Percentiles rank a stretch among this genome's conserved stretches.
These are phyloP conservation scores for Ochromonas danica DNA, from an alignment of 108 stramenopile species.

Conservation along the genomic window DNA sequence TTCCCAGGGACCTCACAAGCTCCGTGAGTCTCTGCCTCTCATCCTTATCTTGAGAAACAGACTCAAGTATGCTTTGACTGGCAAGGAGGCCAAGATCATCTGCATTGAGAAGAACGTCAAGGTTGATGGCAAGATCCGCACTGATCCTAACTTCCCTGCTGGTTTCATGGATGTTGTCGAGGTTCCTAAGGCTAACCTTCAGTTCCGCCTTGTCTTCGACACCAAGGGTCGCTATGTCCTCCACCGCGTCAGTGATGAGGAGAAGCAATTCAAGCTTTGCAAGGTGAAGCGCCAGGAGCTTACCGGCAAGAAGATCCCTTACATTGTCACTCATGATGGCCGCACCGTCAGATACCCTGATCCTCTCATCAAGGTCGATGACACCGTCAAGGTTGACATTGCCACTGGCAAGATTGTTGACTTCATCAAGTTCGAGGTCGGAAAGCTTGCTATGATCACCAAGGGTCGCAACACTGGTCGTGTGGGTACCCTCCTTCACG, in stretches of 20 bases:
- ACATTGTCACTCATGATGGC: conserved; percentile 98
- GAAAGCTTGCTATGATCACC: conserved; percentile 92
- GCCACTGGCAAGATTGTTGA: conserved; percentile 90
- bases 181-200: conserved; percentile 89
- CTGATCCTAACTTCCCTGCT: conserved; percentile 95
- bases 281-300: conserved; percentile 86
- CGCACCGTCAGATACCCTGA: conserved; percentile 99
- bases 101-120: conserved; percentile 97
- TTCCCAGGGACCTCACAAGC: conserved; percentile 94
- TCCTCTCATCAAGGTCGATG: conserved; percentile 95
- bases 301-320: conserved; percentile 88
- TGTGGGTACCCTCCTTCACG: conserved; percentile 87
- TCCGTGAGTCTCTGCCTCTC: conserved; percentile 93
- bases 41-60: conserved; percentile 94
- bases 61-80: conserved; percentile 99
- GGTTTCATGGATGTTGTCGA: conserved; percentile 98
- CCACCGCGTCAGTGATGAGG: conserved; percentile 84
- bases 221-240: conserved; percentile 97
- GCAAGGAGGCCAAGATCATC: conserved; percentile 93
- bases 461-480: conserved; percentile 94
- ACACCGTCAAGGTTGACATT: conserved; percentile 93
- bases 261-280: conserved; percentile 97
- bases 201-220: conserved; percentile 96
- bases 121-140: conserved; percentile 72
- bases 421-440: conserved; percentile 91